Percentiles rank a stretch among this genome's conserved stretches.
phyloP scores from a whole-genome alignment of 2,329 filamentous ascomycete genomes.

The Purpureocillium lavendulum region DNA sequence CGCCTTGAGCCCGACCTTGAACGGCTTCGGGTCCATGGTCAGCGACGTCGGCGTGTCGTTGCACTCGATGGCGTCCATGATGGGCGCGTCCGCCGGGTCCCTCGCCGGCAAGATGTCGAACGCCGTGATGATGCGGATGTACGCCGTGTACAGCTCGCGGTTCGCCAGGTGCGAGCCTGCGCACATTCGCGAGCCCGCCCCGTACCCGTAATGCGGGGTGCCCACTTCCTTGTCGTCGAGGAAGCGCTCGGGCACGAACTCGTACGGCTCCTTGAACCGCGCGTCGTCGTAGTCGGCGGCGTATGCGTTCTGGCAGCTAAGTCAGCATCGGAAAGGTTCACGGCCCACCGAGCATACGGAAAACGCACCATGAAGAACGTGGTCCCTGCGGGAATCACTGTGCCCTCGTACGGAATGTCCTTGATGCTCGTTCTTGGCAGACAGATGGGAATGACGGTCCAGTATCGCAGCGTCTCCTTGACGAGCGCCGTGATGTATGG shows the following conservation, averaged over 20 bases:
- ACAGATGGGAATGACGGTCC: constrained; percentile 72
- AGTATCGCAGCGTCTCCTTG: constrained; percentile 72
- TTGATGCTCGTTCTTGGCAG: constrained; percentile 65
- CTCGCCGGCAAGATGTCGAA: constrained; percentile 45
- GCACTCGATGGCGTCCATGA: constrained; percentile 49
- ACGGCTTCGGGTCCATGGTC: constrained; percentile 54
- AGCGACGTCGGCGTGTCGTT: constrained; percentile 48
- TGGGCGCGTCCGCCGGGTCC: constrained; percentile 36
- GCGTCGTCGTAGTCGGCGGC: constrained; percentile 63
- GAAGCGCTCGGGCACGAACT: constrained; percentile 65
- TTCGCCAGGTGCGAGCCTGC: constrained; percentile 56
- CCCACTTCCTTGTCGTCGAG: constrained; percentile 46
- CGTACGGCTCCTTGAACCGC: constrained; percentile 56
- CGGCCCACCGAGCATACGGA: not conserved
- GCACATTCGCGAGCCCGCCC: constrained; percentile 56
- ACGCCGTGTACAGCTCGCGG: constrained; percentile 53
- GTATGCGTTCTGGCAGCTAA: constrained; percentile 51
- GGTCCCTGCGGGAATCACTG: constrained; percentile 63
- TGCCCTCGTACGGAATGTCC: constrained; percentile 60
- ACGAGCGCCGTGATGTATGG: constrained; percentile 70
- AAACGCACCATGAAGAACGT: constrained; percentile 64
- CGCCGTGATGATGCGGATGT: constrained; percentile 48
- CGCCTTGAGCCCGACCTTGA: constrained; percentile 47
- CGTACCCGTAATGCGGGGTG: constrained; percentile 54
- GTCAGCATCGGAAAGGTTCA: not conserved